Conservation (phyloP, 2,329 filamentous ascomycete species). For the Colletotrichum tabaci region DNA sequence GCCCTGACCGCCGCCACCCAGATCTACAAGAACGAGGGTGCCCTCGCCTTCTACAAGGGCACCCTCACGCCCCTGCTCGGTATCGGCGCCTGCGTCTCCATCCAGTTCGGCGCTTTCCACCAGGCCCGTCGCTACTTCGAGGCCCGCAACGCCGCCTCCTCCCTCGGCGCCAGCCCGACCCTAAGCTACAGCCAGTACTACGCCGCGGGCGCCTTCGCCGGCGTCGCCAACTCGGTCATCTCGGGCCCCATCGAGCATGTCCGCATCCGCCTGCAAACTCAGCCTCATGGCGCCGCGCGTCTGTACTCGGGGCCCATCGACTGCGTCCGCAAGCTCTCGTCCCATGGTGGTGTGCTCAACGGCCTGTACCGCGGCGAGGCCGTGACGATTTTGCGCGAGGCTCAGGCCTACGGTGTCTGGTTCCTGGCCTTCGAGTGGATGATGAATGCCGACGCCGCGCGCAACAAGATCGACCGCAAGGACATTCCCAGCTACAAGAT, state of each 20-base stretch:
- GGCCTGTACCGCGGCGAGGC: constrained; percentile 90
- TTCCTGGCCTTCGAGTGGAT: constrained; percentile 96
- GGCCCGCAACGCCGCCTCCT: constrained; percentile 75
- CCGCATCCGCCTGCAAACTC: constrained; percentile 94
- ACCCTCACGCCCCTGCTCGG: constrained; percentile 94
- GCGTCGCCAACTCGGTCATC: constrained; percentile 88
- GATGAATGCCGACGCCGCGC: constrained; percentile 89
- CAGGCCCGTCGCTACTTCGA: constrained; percentile 90
- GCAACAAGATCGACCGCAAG: constrained; percentile 81
- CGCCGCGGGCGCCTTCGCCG: constrained; percentile 90
- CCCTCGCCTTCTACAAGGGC: constrained; percentile 97
- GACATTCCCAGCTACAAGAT: constrained; percentile 89
- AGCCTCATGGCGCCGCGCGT: constrained; percentile 85
- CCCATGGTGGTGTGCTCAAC: constrained; percentile 75
- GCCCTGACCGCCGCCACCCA: constrained; percentile 85
- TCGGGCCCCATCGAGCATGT: constrained; percentile 97
- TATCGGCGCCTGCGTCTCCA: constrained; percentile 97
- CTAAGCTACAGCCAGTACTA: constrained; percentile 92
- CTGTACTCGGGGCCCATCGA: constrained; percentile 90
- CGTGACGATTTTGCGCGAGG: constrained; percentile 90
- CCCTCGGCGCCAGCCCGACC: constrained; percentile 64
- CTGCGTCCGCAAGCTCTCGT: constrained; percentile 87
- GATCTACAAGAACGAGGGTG: constrained; percentile 91
- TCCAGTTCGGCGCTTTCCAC: constrained; percentile 98
- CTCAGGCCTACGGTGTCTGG: constrained; percentile 95